A percentile compares a stretch with the other conserved stretches of the same genome.
These are phyloP conservation scores for Scolecobasidium constrictum DNA, from an alignment of 2,329 filamentous ascomycete genomes.

Conservation along the genomic window DNA sequence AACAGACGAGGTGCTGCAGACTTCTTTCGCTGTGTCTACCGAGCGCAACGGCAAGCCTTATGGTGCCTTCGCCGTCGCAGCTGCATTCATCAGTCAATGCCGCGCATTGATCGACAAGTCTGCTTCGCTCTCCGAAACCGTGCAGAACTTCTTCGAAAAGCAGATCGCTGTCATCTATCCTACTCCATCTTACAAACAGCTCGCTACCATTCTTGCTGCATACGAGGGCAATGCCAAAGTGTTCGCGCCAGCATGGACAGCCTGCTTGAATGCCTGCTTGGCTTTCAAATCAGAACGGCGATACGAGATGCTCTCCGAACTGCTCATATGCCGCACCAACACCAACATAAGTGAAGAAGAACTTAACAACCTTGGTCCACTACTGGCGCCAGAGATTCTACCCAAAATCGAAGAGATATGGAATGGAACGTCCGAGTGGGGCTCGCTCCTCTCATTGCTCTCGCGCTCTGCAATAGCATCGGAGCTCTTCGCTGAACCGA, in stretches of 20 bases:
- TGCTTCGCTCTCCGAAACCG: not conserved
- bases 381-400: constrained; percentile 3
- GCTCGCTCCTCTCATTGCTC: not conserved
- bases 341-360: not conserved
- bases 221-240: constrained; percentile 18
- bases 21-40: constrained; percentile 39
- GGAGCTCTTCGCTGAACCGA: constrained; percentile 1
- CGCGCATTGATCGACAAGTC: constrained; percentile 23
- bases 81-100: constrained; percentile 37
- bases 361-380: not conserved
- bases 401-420: constrained; percentile 1
- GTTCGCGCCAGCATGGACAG: constrained; percentile 22
- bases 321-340: constrained; percentile 16
- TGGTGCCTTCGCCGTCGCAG: constrained; percentile 49
- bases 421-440: not conserved
- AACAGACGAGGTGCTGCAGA: constrained; percentile 11
- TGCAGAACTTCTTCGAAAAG: constrained; percentile 38
- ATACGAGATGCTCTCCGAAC: constrained; percentile 19
- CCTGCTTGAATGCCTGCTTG: constrained; percentile 19
- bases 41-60: constrained; percentile 54
- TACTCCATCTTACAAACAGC: constrained; percentile 56
- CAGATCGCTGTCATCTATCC: constrained; percentile 49
- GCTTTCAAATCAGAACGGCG: constrained; percentile 20
- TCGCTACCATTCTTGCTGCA: constrained; percentile 55
- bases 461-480: not conserved